Conservation (phyloP, 2,329 filamentous ascomycete species). For the Aspergillus sp. region DNA sequence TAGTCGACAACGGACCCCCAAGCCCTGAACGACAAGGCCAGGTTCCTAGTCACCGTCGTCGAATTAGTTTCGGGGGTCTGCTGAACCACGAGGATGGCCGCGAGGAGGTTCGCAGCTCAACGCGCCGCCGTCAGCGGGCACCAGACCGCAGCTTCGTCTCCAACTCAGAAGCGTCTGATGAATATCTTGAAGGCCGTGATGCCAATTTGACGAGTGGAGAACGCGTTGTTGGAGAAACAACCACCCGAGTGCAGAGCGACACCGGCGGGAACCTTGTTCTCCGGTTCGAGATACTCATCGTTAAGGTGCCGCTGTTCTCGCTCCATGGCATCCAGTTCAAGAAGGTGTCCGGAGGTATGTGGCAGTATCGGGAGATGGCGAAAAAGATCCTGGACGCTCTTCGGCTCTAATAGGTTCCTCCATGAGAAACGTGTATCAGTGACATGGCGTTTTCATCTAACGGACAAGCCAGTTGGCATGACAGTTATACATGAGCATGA, state of each 20-base stretch:
- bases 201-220: slow-evolving; percentile 52
- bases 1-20: slow-evolving; percentile 60
- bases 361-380: slow-evolving; percentile 99
- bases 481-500: slow-evolving; percentile 30
- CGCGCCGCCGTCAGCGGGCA: slow-evolving; percentile 44
- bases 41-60: slow-evolving; percentile 64
- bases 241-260: slow-evolving; percentile 87
- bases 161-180: slow-evolving; percentile 82
- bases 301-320: slow-evolving; percentile 91
- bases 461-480: slow-evolving; percentile 19
- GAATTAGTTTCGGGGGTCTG: slow-evolving; percentile 80
- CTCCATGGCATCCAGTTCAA: slow-evolving; percentile 98
- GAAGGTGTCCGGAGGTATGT: slow-evolving; percentile 90
- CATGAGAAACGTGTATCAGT: slow-evolving; percentile 17
- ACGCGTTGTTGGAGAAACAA: slow-evolving; percentile 77
- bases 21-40: slow-evolving; percentile 55
- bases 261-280: slow-evolving; percentile 80
- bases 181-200: slow-evolving; percentile 58
- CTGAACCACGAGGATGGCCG: slow-evolving; percentile 66
- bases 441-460: slow-evolving; percentile 8
- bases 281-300: slow-evolving; percentile 93
- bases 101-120: slow-evolving; percentile 56
- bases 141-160: slow-evolving; percentile 72
- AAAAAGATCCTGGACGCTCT: slow-evolving; percentile 89
- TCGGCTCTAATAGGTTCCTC: slow-evolving; percentile 56